Base-by-base conservation (phyloP, 1,284 basidiomycete genomes). In the Stygiomarasmius scandens region DNA sequence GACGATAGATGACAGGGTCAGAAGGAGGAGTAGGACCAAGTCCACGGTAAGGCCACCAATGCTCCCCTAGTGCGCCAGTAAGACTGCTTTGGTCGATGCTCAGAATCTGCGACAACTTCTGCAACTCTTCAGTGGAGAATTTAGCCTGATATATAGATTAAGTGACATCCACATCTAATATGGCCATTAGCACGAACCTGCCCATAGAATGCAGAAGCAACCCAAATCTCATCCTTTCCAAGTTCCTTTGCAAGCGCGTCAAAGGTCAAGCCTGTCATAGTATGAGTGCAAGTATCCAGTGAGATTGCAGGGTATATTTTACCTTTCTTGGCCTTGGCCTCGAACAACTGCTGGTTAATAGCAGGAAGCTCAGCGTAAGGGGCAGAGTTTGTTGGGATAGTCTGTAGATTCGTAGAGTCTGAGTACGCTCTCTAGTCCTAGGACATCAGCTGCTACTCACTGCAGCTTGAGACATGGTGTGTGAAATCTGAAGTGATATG, bases 191-290 rank as follows among this genome's bases (percentile, higher is more conserved):
- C 41, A 64, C 77, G 27, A 59, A 87, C 89, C 77, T 94, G 92
- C 8, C 90, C 93, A 64, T 93, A 95, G 74, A 95, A 93, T 43
- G 90, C 81, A 0, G 92, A 85, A 1, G 93, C 93, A n/a, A 93
- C 82, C 91, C 91, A 96, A 38, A 95, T 82, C 71, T 96, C 93
- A 64, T 92, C 89, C 66, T 83, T 86, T n/a, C 81, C 83, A 58
- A 95, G 80, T 12, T 77, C 77, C 58, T 86, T 77, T 3, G 83
- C 90, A 61, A 95, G 86, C 49, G 84, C 75, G 49, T 86, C 89
- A 62, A 94, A 95, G 12, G 87, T 87, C 59, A 90, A 66, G 19
- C 85, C 89, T 87, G 64, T 32, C 25, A 46, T 16, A 52, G 24
- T 9, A 16, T 60, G 23, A 65, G 54, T 50, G 20, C 50, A 32